phyloP scores from a whole-genome alignment of 805 yeast species.

The Starmerella geochares region DNA sequence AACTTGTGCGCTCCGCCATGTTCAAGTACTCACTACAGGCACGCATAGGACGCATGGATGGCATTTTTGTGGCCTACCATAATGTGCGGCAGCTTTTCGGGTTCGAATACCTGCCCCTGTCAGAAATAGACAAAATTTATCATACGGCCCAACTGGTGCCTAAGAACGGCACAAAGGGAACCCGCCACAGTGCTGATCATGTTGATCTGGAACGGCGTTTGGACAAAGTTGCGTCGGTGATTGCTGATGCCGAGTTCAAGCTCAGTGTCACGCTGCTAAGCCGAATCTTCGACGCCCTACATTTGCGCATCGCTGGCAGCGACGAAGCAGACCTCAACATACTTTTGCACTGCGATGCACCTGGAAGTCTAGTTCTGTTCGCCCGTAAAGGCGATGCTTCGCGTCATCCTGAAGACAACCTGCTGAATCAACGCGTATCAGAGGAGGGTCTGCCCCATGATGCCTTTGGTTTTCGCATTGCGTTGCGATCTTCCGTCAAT shows the following conservation, averaged over 20 bases:
- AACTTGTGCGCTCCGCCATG: slow-evolving; percentile 63
- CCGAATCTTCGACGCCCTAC: slow-evolving; percentile 37
- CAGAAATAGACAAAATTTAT: slow-evolving; percentile 55
- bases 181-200: slow-evolving; percentile 7
- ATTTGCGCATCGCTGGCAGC: slow-evolving; percentile 21
- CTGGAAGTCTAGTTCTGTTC: slow-evolving; percentile 26
- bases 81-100: slow-evolving; percentile 75
- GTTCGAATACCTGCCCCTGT: slow-evolving; percentile 73
- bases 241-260: slow-evolving; percentile 63
- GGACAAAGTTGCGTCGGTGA: slow-evolving; percentile 34
- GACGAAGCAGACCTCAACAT: slow-evolving; percentile 20
- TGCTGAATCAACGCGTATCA: background rate
- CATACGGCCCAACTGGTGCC: slow-evolving; percentile 38
- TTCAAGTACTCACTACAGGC: slow-evolving; percentile 86
- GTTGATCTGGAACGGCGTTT: slow-evolving; percentile 26
- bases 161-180: background rate
- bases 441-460: slow-evolving; percentile 11
- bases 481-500: slow-evolving; percentile 22
- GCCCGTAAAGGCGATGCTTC: slow-evolving; percentile 14
- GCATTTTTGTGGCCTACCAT: slow-evolving; percentile 85
- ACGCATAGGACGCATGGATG: slow-evolving; percentile 93
- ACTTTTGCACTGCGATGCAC: slow-evolving; percentile 21
- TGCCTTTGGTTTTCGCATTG: slow-evolving; percentile 22
- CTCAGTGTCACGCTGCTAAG: slow-evolving; percentile 46
- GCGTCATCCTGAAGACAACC: background rate